Base-by-base conservation (phyloP, 2,329 filamentous ascomycete genomes). In the Paraconiothyrium brasiliense region DNA sequence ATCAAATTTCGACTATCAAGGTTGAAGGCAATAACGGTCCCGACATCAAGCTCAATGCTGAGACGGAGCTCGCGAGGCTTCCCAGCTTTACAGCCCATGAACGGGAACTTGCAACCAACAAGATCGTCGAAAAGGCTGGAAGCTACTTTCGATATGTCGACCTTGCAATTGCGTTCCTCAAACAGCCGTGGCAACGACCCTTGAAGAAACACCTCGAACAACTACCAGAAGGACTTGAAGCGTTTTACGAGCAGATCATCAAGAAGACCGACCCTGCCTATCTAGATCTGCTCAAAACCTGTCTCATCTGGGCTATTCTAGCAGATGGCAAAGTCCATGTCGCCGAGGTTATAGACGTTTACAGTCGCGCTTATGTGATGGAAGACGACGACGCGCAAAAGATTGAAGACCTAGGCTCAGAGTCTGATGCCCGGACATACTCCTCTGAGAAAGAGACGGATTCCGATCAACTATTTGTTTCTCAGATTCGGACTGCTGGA, bases 191-290 rank as follows among this genome's bases (percentile, higher is more conserved):
- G 48, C 48, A 50, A 50, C 8, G 48, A 24, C 48, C 48, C 8
- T 20, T 50, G 30, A 50, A 34, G n/a, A 35, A n/a, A 20, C 48
- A 50, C 30, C 48, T 51, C 10, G 48, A 51, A 37, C 30, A 51
- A 37, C 20, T 51, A 39, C 48, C 48, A 34, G 48, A 51, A 22
- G 48, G 48, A 24, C 48, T 51, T 24, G 27, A 30, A 37, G 48
- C 48, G 14, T 51, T 51, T 10, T 51, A 51, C 22, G 48, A 51
- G 32, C 48, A 51, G 32, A 51, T 37, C 32, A 39, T 51, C 48
- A 51, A 51, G 32, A 39, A 51, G 6, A 37, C 48, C 4, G 32
- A 51, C n/a, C 48, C 48, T 24, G 48, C 48, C 2, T 51, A 51
- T 37, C 48, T 51, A 34, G 48, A 51, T 37, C n/a, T 51, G 48